These are phyloP conservation scores for Mortierella polycephala DNA, from an alignment of 371 early-diverging fungal genomes.

Conservation along the genomic window DNA sequence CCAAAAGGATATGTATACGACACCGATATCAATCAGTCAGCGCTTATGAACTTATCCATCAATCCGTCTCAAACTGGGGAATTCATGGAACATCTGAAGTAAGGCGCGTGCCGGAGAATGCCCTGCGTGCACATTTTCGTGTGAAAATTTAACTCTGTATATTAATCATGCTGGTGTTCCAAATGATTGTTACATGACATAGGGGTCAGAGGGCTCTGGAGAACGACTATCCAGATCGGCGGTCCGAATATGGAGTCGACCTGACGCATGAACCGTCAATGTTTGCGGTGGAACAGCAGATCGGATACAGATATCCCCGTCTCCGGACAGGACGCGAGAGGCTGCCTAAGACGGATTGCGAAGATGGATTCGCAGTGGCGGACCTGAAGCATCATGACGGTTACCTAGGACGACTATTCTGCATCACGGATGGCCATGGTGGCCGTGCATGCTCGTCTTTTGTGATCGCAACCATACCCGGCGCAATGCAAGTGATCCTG, in stretches of 20 bases:
- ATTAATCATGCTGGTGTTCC: too few relatives aligned
- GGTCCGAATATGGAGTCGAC: slow-evolving; percentile 47
- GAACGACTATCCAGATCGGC: slow-evolving; percentile 39
- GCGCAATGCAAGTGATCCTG: slow-evolving; percentile 61
- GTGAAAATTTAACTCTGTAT: too few relatives aligned
- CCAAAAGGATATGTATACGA: slow-evolving; percentile 53
- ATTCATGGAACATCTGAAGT: slow-evolving; percentile 41
- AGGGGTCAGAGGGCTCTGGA: slow-evolving; percentile 34
- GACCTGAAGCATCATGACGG: slow-evolving; percentile 58
- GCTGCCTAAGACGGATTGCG: slow-evolving; percentile 68
- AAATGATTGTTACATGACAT: not conserved
- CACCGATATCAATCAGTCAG: slow-evolving; percentile 41
- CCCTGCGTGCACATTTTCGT: too few relatives aligned
- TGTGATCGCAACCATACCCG: slow-evolving; percentile 66
- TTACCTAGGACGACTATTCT: slow-evolving; percentile 63
- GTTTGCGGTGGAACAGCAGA: slow-evolving; percentile 72
- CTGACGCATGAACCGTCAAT: slow-evolving; percentile 30
- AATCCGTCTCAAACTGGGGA: slow-evolving; percentile 45
- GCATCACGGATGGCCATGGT: slow-evolving; percentile 74
- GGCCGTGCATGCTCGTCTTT: slow-evolving; percentile 73
- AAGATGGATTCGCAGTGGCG: slow-evolving; percentile 69
- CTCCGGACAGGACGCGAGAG: slow-evolving; percentile 68
- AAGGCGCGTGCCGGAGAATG: not conserved
- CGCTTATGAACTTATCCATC: slow-evolving; percentile 41
- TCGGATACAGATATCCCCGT: slow-evolving; percentile 73